Evolutionary conservation across 768 basidiomycete genomes (phyloP).

Genomic region (Dentipellis sp.): DNA sequence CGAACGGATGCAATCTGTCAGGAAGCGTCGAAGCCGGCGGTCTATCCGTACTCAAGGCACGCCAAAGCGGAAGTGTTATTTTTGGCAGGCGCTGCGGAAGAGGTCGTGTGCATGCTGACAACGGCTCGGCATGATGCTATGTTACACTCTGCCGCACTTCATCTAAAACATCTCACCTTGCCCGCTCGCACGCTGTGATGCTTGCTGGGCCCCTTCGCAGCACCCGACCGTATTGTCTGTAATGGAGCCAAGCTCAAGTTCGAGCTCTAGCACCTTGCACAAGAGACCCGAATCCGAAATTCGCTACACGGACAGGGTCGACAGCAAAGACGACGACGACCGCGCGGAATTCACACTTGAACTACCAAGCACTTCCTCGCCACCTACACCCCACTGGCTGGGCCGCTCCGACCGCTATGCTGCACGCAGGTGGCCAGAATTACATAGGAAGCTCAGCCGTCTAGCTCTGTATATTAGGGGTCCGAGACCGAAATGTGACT

Average conservation of each 20-base stretch:
- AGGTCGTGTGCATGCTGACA: neutral
- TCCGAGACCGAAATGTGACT: slow-evolving; percentile 47
- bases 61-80: no score
- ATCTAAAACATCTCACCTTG: neutral
- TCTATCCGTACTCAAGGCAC: no score
- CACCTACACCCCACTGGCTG: neutral
- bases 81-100: neutral
- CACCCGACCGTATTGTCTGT: neutral
- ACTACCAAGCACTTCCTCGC: neutral
- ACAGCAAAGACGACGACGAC: neutral
- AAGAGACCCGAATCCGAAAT: neutral
- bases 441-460: slow-evolving; percentile 10
- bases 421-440: slow-evolving; percentile 10
- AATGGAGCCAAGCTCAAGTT: slow-evolving; percentile 5
- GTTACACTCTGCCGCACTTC: neutral
- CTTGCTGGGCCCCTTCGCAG: neutral
- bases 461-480: slow-evolving; percentile 39
- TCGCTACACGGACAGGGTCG: neutral
- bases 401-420: neutral
- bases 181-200: neutral
- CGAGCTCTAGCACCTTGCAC: neutral
- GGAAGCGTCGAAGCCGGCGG: no score
- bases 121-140: neutral
- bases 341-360: neutral
- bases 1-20: no score